Conservation (phyloP, 2,329 filamentous ascomycete species). For the Fusarium circinatum region DNA sequence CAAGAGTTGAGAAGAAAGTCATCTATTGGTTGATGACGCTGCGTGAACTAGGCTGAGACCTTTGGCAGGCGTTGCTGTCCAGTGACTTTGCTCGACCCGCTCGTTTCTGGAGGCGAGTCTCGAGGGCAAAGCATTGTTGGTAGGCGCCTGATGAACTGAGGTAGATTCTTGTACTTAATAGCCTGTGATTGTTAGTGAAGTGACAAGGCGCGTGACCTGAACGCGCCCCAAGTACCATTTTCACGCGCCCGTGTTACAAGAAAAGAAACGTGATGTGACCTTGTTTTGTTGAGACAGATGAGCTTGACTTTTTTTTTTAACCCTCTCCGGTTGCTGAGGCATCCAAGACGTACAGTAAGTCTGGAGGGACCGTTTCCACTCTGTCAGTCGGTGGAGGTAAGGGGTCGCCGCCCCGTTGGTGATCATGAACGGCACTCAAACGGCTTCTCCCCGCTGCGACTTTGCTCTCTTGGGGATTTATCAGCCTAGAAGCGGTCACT, state of each 20-base stretch:
- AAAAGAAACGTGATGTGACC: slow-evolving; percentile 33
- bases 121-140: slow-evolving; percentile 7
- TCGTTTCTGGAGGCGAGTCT: slow-evolving; percentile 26
- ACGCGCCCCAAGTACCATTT: slow-evolving; percentile 21
- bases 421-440: slow-evolving; percentile 27
- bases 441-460: slow-evolving; percentile 18
- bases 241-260: slow-evolving; percentile 30
- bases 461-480: slow-evolving; percentile 20
- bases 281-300: slow-evolving; percentile 34
- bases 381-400: slow-evolving; percentile 17
- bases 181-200: slow-evolving; percentile 1
- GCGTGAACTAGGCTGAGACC: slow-evolving; percentile 28
- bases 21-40: slow-evolving; percentile 13
- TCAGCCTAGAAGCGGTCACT: slow-evolving; percentile 15
- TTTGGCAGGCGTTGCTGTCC: slow-evolving; percentile 35
- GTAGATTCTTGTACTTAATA: slow-evolving; percentile 2
- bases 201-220: slow-evolving; percentile 30
- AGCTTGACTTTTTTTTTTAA: slow-evolving; percentile 3
- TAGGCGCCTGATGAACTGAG: slow-evolving; percentile 31
- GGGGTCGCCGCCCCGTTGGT: slow-evolving; percentile 17
- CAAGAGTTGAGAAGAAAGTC: neutral
- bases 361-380: slow-evolving; percentile 8
- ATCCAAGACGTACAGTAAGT: slow-evolving; percentile 18
- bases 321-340: slow-evolving; percentile 41
- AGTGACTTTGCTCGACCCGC: slow-evolving; percentile 37